Conservation (phyloP, 2,329 filamentous ascomycete species). For the Trichoderma guizhouense region DNA sequence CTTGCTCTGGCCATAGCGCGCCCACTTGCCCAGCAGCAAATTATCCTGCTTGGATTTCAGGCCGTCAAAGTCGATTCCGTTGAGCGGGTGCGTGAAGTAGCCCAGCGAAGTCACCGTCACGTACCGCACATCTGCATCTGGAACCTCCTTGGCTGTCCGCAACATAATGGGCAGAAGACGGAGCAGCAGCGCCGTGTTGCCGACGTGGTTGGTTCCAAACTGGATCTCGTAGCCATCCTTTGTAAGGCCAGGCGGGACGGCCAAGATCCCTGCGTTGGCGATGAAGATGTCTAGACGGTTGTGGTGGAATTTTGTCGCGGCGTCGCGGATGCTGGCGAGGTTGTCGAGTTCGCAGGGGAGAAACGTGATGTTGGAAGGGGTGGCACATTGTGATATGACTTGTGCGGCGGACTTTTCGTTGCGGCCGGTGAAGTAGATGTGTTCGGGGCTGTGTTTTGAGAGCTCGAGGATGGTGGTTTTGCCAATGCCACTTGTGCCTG, state of each 20-base stretch:
- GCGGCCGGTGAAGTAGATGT: slow-evolving; percentile 31
- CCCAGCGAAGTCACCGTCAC: slow-evolving; percentile 28
- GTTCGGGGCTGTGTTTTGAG: slow-evolving; percentile 21
- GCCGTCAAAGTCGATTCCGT: slow-evolving; percentile 30
- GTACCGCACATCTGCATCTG: slow-evolving; percentile 27
- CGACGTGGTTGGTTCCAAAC: slow-evolving; percentile 49
- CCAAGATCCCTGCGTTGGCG: slow-evolving; percentile 47
- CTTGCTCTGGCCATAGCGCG: slow-evolving; percentile 33
- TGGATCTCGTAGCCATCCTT: slow-evolving; percentile 48
- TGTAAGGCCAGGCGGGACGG: slow-evolving; percentile 34
- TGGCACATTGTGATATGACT: slow-evolving; percentile 31
- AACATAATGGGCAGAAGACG: slow-evolving; percentile 33
- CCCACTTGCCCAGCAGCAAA: slow-evolving; percentile 21
- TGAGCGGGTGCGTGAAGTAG: slow-evolving; percentile 26
- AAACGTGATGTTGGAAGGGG: slow-evolving; percentile 42
- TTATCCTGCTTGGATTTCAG: slow-evolving; percentile 25
- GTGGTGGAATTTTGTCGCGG: slow-evolving; percentile 37
- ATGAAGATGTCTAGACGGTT: slow-evolving; percentile 43
- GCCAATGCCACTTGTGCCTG: slow-evolving; percentile 57
- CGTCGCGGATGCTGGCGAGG: slow-evolving; percentile 33
- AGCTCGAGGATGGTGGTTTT: slow-evolving; percentile 39
- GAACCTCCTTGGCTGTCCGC: slow-evolving; percentile 25
- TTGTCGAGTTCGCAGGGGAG: slow-evolving; percentile 24
- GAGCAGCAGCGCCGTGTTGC: slow-evolving; percentile 44
- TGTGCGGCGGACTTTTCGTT: slow-evolving; percentile 32